These are phyloP conservation scores for Actinidia polygama DNA, from an alignment of 179 eudicot genomes.

Conservation along the genomic window DNA sequence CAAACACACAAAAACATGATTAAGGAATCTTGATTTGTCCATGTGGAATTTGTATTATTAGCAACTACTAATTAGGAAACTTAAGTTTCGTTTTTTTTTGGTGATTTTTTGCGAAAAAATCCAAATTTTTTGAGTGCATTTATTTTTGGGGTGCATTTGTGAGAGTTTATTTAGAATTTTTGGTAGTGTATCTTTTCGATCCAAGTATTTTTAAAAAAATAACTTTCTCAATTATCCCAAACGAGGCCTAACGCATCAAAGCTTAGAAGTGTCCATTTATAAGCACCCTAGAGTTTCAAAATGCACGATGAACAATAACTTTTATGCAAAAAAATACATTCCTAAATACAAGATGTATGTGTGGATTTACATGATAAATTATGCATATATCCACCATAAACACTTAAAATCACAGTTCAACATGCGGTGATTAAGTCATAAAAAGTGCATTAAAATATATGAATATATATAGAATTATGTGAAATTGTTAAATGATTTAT, in stretches of 20 bases:
- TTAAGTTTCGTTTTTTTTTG: neutral
- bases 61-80: neutral
- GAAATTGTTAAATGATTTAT: neutral
- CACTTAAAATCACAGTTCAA: too few species aligned
- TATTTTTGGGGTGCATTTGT: neutral
- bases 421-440: neutral
- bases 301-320: too few species aligned
- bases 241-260: too few species aligned
- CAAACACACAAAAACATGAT: neutral
- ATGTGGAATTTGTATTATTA: neutral
- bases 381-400: neutral
- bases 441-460: neutral
- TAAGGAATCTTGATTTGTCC: slow-evolving; percentile 3
- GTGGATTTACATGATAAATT: too few species aligned
- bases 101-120: too few species aligned
- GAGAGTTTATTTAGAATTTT: neutral
- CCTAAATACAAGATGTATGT: too few species aligned
- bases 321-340: too few species aligned
- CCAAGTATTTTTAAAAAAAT: too few species aligned
- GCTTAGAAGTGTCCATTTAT: too few species aligned
- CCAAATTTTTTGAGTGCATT: neutral
- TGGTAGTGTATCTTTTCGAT: too few species aligned
- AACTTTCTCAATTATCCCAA: neutral
- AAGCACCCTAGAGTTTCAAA: too few species aligned
- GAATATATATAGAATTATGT: neutral